Base-by-base conservation (phyloP, 371 early-diverging fungal species). In the Lichtheimia ramosa region DNA sequence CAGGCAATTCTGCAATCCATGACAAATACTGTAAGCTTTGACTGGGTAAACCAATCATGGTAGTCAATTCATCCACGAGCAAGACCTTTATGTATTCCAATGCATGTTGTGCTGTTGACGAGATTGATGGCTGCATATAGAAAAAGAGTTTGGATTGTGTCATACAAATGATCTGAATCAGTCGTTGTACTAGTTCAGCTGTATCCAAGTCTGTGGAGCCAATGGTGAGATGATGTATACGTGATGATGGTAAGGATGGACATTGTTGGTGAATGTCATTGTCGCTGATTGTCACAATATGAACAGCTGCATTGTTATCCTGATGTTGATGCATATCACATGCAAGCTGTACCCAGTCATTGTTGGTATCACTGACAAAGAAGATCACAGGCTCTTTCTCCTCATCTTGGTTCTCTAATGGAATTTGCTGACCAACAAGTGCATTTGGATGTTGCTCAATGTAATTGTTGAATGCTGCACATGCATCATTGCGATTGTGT, bases 1-100 rank as follows among this genome's bases (percentile, higher is more conserved):
- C 24, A 3, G 56, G 56, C 27, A 55, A 20, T n/a, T 55, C 56
- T 23, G 56, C 12, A 24, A 55, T 41, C 56, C 56, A 55, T 43
- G 25, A 25, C 42, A 55, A n/a, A 43, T 55, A 28, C 10, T n/a
- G 46, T 7, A 46, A 12, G 21, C 46, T 46, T 46, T 46, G 18
- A 12, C 1, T n/a, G 12, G 46, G 46, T 18, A 46, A 21, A 46
- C 46, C 46, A 21, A 46, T 46, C 46, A 46, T 18, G 8, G 46
- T 46, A 6, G 46, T 21, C 10, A 10, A 34, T 34, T 10, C 34
- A 34, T 34, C 34, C 34, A 34, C 8, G 34, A 34, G 34, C 34
- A 34, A 34, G 2, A 6, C 10, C 34, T 34, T 34, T 34, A 10
- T 34, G 34, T 34, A 34, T 10, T 34, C 34, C 34, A 34, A 34